Conservation (phyloP, 2,329 filamentous ascomycete species). For the Capronia coronata region DNA sequence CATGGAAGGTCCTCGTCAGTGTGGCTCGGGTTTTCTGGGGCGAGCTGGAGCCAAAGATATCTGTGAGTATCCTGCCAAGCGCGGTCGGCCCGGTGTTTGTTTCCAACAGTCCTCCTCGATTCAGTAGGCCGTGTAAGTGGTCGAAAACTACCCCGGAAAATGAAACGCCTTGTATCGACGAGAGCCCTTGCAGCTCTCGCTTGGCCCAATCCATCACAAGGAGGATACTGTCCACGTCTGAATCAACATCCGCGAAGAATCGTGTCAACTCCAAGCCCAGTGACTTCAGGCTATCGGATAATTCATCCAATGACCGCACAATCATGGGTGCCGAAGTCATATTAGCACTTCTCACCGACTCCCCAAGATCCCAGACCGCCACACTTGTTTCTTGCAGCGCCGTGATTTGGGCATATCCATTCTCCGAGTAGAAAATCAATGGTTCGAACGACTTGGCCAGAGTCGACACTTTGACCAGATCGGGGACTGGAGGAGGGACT, state of each 20-base stretch:
- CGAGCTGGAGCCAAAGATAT: slow-evolving; percentile 71
- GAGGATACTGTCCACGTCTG: slow-evolving; percentile 85
- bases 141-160: slow-evolving; percentile 55
- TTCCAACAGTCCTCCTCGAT: slow-evolving; percentile 44
- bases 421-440: slow-evolving; percentile 88
- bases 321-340: slow-evolving; percentile 86
- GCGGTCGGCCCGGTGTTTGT: slow-evolving; percentile 51
- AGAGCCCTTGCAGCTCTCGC: slow-evolving; percentile 69
- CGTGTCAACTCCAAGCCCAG: slow-evolving; percentile 78
- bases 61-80: slow-evolving; percentile 62
- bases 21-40: slow-evolving; percentile 74
- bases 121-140: slow-evolving; percentile 74
- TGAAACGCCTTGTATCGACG: slow-evolving; percentile 44
- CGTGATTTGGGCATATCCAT: slow-evolving; percentile 75
- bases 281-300: slow-evolving; percentile 78
- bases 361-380: slow-evolving; percentile 89
- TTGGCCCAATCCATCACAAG: slow-evolving; percentile 96
- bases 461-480: slow-evolving; percentile 83
- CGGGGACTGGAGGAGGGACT: slow-evolving; percentile 61
- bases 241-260: slow-evolving; percentile 90
- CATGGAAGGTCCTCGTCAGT: slow-evolving; percentile 78
- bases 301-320: slow-evolving; percentile 73
- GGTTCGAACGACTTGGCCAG: slow-evolving; percentile 90
- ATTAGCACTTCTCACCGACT: slow-evolving; percentile 81
- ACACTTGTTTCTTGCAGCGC: slow-evolving; percentile 86